phyloP scores from a whole-genome alignment of 148 eudicot genomes.

The Rhododendron griersonianum region DNA sequence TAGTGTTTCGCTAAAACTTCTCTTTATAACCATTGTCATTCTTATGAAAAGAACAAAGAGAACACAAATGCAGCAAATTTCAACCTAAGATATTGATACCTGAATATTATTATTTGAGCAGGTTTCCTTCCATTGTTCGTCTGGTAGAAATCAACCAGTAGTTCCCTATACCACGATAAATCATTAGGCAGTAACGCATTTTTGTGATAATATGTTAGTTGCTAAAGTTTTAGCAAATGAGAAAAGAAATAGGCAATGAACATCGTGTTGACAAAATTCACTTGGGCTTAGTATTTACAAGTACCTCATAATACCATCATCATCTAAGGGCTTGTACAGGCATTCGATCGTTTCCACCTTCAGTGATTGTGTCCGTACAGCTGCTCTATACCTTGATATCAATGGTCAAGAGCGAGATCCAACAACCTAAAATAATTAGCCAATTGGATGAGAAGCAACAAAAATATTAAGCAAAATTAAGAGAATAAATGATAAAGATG shows the following conservation, averaged over 20 bases:
- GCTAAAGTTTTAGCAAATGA: neutral
- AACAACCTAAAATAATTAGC: constrained; percentile 55
- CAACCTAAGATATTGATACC: constrained; percentile 32
- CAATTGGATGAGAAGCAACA: constrained; percentile 1
- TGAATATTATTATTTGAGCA: constrained; percentile 74
- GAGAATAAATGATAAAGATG: neutral
- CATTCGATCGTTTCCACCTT: constrained; percentile 85
- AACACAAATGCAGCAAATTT: constrained; percentile 6
- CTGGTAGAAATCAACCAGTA: constrained; percentile 62
- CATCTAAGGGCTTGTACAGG: constrained; percentile 60
- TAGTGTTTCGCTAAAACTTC: neutral
- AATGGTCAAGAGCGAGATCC: constrained; percentile 88
- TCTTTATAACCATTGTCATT: neutral
- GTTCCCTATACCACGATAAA: constrained; percentile 48
- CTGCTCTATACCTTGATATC: constrained; percentile 90
- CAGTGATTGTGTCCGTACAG: constrained; percentile 68
- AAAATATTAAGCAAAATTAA: neutral
- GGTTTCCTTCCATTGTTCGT: constrained; percentile 73
- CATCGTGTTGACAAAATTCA: neutral
- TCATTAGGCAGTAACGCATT: neutral
- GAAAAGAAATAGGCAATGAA: neutral
- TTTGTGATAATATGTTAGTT: neutral
- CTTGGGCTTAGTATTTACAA: neutral
- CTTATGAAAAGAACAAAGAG: neutral
- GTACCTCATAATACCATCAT: constrained; percentile 90